These are phyloP conservation scores for Paxillus ammoniavirescens DNA, from an alignment of 768 basidiomycete genomes.

Conservation along the genomic window DNA sequence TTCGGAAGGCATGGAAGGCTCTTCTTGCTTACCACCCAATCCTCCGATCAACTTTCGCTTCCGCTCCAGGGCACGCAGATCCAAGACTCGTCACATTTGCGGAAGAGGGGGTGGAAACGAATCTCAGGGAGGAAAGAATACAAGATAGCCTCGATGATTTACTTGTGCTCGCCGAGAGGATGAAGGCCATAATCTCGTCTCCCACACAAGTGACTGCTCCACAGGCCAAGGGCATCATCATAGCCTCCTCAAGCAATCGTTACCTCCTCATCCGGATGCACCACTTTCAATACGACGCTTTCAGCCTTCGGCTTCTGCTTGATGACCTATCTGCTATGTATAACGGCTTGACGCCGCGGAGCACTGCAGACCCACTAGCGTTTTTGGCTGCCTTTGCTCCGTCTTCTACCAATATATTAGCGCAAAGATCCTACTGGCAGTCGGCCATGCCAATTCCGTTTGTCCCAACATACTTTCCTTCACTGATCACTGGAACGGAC, in stretches of 20 bases:
- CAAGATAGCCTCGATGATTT: conserved; percentile 9
- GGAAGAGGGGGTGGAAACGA: conserved; percentile 1
- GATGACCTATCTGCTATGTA: conserved; percentile 41
- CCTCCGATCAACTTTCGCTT: conserved; percentile 43
- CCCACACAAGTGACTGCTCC: conserved; percentile 20
- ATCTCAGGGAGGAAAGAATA: conserved; percentile 8
- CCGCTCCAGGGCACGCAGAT: conserved; percentile 9
- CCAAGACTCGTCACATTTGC: conserved; percentile 27
- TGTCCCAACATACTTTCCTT: conserved; percentile 28
- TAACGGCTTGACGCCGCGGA: conserved; percentile 19
- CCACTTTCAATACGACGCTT: conserved; percentile 52
- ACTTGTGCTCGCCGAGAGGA: conserved; percentile 13
- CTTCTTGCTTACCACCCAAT: conserved; percentile 37
- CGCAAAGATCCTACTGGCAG: conserved; percentile 37
- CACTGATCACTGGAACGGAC: conserved; percentile 1
- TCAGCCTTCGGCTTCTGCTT: conserved; percentile 41
- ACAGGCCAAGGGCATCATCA: conserved; percentile 20
- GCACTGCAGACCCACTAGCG: conserved; percentile 22
- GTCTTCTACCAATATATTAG: conserved; percentile 14
- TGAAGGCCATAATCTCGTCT: conserved; percentile 21
- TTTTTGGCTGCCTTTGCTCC: conserved; percentile 30
- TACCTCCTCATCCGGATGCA: conserved; percentile 38
- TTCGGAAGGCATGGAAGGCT: conserved; percentile 37
- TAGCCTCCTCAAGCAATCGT: conserved; percentile 8
- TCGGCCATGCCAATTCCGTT: conserved; percentile 28